Conservation (phyloP, 2,329 filamentous ascomycete genomes). For the Grosmannia clavigera region DNA sequence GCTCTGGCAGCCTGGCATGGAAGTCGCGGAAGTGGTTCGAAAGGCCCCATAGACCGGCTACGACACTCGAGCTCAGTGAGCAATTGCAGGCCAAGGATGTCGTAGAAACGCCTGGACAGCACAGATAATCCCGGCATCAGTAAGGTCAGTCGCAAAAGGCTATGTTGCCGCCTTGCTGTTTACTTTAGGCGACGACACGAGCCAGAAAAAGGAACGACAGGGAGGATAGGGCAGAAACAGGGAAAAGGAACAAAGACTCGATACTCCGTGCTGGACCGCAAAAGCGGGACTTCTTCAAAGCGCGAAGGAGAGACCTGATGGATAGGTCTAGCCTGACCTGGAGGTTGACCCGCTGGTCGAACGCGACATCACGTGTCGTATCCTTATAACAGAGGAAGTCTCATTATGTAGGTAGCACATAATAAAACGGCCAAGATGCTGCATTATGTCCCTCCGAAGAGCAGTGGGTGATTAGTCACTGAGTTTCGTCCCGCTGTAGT, state of each 20-base stretch:
- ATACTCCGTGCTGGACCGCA: too few relatives aligned
- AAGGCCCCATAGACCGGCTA: too few relatives aligned
- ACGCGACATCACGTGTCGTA: slow-evolving; percentile 1
- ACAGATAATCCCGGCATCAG: neutral
- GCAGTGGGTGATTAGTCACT: too few relatives aligned
- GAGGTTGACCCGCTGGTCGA: neutral
- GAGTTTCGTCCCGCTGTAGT: too few relatives aligned
- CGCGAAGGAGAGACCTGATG: neutral
- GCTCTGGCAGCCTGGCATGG: neutral
- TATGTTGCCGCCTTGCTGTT: neutral
- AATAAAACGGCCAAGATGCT: neutral
- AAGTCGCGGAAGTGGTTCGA: neutral
- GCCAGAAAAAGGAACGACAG: neutral
- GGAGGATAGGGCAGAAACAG: neutral
- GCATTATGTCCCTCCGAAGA: too few relatives aligned
- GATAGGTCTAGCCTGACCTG: neutral
- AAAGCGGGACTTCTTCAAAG: neutral
- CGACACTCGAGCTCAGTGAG: neutral
- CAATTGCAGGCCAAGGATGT: neutral
- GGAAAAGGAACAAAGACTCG: neutral
- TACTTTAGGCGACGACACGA: neutral
- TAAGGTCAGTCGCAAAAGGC: neutral
- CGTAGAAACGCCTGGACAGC: too few relatives aligned
- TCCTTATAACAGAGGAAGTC: too few relatives aligned
- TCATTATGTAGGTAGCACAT: too few relatives aligned